phyloP scores from a whole-genome alignment of 139 green algal species.

The Picochlorum sp. region DNA sequence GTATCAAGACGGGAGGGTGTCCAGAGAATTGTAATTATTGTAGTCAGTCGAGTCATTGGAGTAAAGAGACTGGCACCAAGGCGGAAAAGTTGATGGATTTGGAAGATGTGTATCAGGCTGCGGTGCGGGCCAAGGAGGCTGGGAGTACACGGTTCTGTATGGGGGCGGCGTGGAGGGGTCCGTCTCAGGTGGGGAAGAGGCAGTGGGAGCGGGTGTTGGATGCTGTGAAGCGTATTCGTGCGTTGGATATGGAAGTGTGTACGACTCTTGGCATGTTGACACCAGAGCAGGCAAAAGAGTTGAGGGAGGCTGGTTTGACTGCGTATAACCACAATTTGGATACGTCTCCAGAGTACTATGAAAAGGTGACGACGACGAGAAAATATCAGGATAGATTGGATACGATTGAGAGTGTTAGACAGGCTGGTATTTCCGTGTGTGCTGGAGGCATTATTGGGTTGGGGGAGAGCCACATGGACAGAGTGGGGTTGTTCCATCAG shows the following conservation, averaged over 20 bases:
- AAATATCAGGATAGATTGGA: conserved; percentile 89
- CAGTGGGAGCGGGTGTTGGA: conserved; percentile 87
- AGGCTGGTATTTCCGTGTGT: conserved; percentile 93
- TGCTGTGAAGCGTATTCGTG: conserved; percentile 77
- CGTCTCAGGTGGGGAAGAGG: conserved; percentile 70
- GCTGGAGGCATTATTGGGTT: conserved; percentile 91
- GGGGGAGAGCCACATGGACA: conserved; percentile 73
- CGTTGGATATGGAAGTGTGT: conserved; percentile 84
- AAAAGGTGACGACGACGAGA: conserved; percentile 81
- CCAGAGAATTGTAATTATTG: conserved; percentile 98
- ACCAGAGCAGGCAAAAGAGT: conserved; percentile 62
- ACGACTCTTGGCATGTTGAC: conserved; percentile 76
- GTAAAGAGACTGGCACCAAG: conserved; percentile 75
- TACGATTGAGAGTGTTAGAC: conserved; percentile 77
- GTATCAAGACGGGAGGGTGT: conserved; percentile 97
- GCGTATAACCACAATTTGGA: conserved; percentile 99
- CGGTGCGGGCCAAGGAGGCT: conserved; percentile 71
- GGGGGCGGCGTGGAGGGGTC: conserved; percentile 92
- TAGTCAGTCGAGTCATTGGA: conserved; percentile 70
- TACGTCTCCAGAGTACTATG: conserved; percentile 92
- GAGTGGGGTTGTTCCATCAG: conserved; percentile 76
- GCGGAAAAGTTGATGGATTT: conserved; percentile 90
- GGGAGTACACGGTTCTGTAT: conserved; percentile 99
- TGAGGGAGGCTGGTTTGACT: conserved; percentile 87
- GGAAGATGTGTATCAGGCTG: conserved; percentile 83